A percentile compares a stretch with the other conserved stretches of the same genome.
Conservation (phyloP, 163 green algal genomes). For the Volvox carteri region DNA sequence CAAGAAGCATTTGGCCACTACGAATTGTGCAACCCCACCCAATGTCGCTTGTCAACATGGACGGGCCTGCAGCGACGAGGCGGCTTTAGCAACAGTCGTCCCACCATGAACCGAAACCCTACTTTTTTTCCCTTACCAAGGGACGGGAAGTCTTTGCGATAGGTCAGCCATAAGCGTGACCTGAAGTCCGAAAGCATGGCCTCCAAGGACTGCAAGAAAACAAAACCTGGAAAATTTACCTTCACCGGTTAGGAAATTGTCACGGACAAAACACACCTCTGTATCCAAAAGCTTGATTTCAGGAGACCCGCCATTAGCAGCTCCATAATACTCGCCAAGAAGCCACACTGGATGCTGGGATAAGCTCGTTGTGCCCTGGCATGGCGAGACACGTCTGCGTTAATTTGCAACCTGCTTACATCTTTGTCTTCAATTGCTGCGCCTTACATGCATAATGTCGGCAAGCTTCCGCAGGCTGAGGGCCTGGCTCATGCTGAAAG, state of each 20-base stretch:
- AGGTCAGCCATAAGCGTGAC: slow-evolving; percentile 86
- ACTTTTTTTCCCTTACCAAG: slow-evolving; percentile 50
- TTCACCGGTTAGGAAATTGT: background rate
- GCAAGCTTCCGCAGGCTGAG: slow-evolving; percentile 48
- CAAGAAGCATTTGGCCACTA: slow-evolving; percentile 96
- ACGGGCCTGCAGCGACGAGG: slow-evolving; percentile 17
- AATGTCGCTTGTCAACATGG: slow-evolving; percentile 84
- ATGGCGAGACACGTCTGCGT: background rate
- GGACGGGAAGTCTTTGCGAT: slow-evolving; percentile 80
- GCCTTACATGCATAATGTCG: slow-evolving; percentile 48
- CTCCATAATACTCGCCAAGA: slow-evolving; percentile 70
- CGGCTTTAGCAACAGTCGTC: background rate
- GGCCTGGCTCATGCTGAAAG: slow-evolving; percentile 26
- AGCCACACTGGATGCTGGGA: slow-evolving; percentile 65
- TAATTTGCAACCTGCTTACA: background rate
- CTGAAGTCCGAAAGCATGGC: slow-evolving; percentile 75
- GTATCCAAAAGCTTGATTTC: slow-evolving; percentile 18
- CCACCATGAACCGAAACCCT: background rate
- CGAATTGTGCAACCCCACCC: slow-evolving; percentile 97
- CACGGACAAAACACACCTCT: slow-evolving; percentile 44
- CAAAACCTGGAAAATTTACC: background rate
- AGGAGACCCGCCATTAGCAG: background rate
- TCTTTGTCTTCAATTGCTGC: slow-evolving; percentile 4
- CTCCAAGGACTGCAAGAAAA: slow-evolving; percentile 59
- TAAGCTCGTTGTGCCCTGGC: slow-evolving; percentile 53